phyloP scores from a whole-genome alignment of 129 eudicot genomes.

The Artemisia annua region DNA sequence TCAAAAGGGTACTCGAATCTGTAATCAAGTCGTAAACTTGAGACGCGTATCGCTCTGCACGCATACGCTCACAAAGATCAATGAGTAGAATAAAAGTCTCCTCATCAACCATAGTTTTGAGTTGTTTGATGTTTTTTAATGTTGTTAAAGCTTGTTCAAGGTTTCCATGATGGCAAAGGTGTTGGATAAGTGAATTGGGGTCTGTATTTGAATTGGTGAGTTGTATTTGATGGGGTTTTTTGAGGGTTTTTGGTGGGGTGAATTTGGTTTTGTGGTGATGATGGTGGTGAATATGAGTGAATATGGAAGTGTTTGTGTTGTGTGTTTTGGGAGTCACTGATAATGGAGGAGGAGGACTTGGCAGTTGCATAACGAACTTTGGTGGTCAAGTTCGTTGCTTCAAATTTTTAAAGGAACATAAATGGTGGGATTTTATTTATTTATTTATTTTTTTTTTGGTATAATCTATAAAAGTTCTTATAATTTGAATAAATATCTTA shows the following conservation, averaged over 20 bases:
- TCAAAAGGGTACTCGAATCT: slow-evolving; percentile 30
- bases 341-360: no score
- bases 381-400: no score
- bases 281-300: no score
- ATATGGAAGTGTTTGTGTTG: no score
- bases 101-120: slow-evolving; percentile 42
- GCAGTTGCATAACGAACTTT: no score
- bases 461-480: no score
- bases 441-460: no score
- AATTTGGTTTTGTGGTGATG: no score
- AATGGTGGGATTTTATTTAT: no score
- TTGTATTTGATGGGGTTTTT: slow-evolving; percentile 41
- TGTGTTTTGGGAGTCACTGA: no score
- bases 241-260: slow-evolving; percentile 29
- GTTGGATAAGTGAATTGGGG: slow-evolving; percentile 51
- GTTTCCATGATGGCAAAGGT: slow-evolving; percentile 57
- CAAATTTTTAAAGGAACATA: no score
- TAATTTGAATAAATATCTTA: no score
- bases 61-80: slow-evolving; percentile 64
- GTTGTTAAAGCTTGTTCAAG: slow-evolving; percentile 54
- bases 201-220: slow-evolving; percentile 34
- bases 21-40: slow-evolving; percentile 40
- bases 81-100: slow-evolving; percentile 56
- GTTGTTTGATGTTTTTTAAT: slow-evolving; percentile 34
- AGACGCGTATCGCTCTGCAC: slow-evolving; percentile 58